phyloP scores from a whole-genome alignment of 352 stramenopile species.

The Plasmopara muralis region DNA sequence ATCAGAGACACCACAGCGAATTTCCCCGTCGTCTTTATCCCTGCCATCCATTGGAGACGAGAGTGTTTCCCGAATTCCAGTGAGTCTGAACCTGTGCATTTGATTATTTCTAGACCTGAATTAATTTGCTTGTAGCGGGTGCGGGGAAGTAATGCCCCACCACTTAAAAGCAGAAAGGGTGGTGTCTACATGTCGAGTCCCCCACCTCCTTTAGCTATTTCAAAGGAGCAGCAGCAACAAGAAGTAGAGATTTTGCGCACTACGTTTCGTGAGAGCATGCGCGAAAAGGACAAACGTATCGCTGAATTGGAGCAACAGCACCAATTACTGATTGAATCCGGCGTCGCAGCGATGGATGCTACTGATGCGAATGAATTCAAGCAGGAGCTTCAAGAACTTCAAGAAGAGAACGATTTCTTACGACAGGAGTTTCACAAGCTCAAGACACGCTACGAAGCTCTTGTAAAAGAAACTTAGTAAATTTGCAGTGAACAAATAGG shows the following conservation, averaged over 20 bases:
- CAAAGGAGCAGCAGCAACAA: conserved; percentile 18
- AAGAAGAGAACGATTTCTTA: conserved; percentile 64
- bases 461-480: conserved; percentile 4
- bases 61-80: conserved; percentile 27
- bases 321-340: conserved; percentile 1
- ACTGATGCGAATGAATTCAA: conserved; percentile 9
- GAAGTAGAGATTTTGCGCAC: conserved; percentile 38
- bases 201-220: conserved; percentile 9
- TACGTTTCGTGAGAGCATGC: conserved; percentile 47
- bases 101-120: not conserved
- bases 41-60: conserved; percentile 19
- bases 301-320: conserved; percentile 32
- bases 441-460: conserved; percentile 51
- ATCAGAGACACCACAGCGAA: not conserved
- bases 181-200: not conserved
- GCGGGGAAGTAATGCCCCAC: conserved; percentile 18
- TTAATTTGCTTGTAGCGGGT: conserved; percentile 18
- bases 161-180: conserved; percentile 4
- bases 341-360: not conserved
- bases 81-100: conserved; percentile 8
- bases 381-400: conserved; percentile 43
- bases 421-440: conserved; percentile 62
- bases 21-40: conserved; percentile 4
- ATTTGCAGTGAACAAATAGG: conserved; percentile 2
- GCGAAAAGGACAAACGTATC: conserved; percentile 59